Evolutionary conservation across 2,329 filamentous ascomycete genomes (phyloP).

Genomic region (Stemphylium vesicarium): DNA sequence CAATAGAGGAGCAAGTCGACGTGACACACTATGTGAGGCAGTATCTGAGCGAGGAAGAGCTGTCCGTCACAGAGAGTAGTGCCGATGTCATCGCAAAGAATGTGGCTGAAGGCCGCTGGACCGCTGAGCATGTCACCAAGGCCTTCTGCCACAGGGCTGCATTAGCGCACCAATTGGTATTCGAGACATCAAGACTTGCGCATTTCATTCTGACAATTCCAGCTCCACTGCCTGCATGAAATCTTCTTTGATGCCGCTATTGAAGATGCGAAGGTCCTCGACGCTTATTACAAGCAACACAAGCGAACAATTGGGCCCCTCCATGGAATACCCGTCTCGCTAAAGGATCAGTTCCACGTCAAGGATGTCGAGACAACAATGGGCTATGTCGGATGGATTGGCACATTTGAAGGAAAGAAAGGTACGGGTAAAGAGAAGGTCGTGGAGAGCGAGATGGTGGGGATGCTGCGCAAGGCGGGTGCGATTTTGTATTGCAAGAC

Average conservation of each 20-base stretch:
- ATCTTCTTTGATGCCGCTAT: constrained; percentile 58
- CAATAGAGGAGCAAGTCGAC: constrained; percentile 58
- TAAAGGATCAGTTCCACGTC: constrained; percentile 60
- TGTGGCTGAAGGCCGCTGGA: constrained; percentile 62
- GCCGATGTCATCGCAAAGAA: constrained; percentile 63
- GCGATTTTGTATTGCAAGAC: constrained; percentile 66
- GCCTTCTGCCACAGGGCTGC: constrained; percentile 64
- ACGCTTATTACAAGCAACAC: constrained; percentile 45
- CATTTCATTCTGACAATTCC: too few species aligned
- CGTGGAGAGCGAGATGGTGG: constrained; percentile 66
- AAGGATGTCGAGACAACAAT: constrained; percentile 52
- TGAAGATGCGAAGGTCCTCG: constrained; percentile 49
- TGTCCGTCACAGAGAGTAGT: constrained; percentile 67
- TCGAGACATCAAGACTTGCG: too few species aligned
- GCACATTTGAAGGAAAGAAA: constrained; percentile 64
- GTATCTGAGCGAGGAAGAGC: constrained; percentile 60
- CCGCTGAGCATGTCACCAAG: constrained; percentile 60
- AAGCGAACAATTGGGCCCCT: constrained; percentile 49
- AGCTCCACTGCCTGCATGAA: constrained; percentile 30
- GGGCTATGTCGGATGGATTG: constrained; percentile 57
- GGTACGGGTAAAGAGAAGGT: constrained; percentile 59
- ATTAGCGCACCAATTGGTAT: constrained; percentile 56
- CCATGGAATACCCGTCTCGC: constrained; percentile 55
- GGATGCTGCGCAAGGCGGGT: constrained; percentile 59
- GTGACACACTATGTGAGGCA: constrained; percentile 60